Evolutionary conservation across 495 filamentous ascomycete species (phyloP).

Genomic region (Aspergillus coremiiformis): DNA sequence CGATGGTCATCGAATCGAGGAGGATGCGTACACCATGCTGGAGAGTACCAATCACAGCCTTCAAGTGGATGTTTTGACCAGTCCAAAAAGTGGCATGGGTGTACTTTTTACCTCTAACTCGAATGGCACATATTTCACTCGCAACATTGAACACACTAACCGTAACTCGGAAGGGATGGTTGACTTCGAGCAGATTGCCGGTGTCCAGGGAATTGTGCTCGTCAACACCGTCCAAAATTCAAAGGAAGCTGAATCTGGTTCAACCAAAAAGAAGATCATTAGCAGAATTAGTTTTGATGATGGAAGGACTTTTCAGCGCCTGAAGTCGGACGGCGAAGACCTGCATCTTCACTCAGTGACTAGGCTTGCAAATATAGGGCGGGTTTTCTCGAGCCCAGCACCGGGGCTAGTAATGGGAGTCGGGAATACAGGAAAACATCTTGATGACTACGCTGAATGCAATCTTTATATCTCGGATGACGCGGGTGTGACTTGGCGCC

Average conservation of each 20-base stretch:
- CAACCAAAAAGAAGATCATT: conserved; percentile 53
- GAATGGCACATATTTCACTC: conserved; percentile 89
- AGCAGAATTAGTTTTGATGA: conserved; percentile 91
- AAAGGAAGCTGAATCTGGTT: conserved; percentile 56
- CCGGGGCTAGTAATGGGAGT: conserved; percentile 89
- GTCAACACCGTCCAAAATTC: conserved; percentile 87
- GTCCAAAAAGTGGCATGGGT: conserved; percentile 61
- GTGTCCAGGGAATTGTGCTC: conserved; percentile 84
- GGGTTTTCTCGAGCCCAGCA: conserved; percentile 89
- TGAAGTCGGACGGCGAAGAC: conserved; percentile 51
- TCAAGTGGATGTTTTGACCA: conserved; percentile 84
- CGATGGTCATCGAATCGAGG: conserved; percentile 65
- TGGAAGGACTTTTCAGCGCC: conserved; percentile 63
- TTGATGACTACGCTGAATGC: conserved; percentile 58
- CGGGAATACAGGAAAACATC: conserved; percentile 73
- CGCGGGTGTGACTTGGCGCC: conserved; percentile 76
- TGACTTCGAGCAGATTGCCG: conserved; percentile 87
- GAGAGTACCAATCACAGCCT: conserved; percentile 97
- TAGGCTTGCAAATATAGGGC: conserved; percentile 64
- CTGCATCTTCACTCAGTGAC: conserved; percentile 92
- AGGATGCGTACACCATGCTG: conserved; percentile 86
- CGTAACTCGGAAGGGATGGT: conserved; percentile 61
- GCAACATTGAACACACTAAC: conserved; percentile 87
- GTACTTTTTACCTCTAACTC: conserved; percentile 89
- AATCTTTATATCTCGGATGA: conserved; percentile 85